Percentiles rank a stretch among this genome's conserved stretches.
Evolutionary conservation across 2,329 filamentous ascomycete species (phyloP).

Genomic region (Ophiostoma triangulosporum): DNA sequence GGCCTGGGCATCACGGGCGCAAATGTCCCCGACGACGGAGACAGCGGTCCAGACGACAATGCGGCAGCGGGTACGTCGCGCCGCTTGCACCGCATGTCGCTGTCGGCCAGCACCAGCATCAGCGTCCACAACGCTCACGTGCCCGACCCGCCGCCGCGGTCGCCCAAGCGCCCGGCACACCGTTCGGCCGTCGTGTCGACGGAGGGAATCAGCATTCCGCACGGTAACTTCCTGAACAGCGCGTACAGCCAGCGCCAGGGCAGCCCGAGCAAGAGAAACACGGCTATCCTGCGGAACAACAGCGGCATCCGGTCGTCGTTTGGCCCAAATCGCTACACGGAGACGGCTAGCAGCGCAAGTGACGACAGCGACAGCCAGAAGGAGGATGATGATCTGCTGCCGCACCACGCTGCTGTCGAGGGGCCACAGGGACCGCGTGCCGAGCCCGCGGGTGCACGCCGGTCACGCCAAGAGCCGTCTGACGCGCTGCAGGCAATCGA

Average conservation of each 20-base stretch:
- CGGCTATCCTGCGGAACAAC: background rate
- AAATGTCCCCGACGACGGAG: background rate
- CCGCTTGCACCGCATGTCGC: background rate
- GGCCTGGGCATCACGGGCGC: constrained; percentile 5
- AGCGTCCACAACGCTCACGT: background rate
- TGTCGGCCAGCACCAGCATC: background rate
- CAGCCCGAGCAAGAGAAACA: background rate
- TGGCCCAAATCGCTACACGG: background rate
- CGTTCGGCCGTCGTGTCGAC: background rate
- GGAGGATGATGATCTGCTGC: constrained; percentile 5
- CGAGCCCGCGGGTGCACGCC: background rate
- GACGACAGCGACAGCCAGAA: background rate
- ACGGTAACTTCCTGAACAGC: background rate
- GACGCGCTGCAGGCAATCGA: constrained; percentile 2
- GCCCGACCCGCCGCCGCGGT: constrained; percentile 3
- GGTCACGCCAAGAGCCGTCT: constrained; percentile 6
- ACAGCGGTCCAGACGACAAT: background rate
- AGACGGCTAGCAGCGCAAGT: background rate
- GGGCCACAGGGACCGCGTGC: background rate
- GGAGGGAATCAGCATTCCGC: constrained; percentile 5
- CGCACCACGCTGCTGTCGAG: background rate
- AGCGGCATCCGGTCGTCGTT: background rate
- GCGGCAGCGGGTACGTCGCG: background rate
- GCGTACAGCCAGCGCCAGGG: background rate
- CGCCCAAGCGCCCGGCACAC: constrained; percentile 4